These are phyloP conservation scores for Mycena olivaceomarginata DNA, from an alignment of 768 basidiomycete species.

Conservation along the genomic window DNA sequence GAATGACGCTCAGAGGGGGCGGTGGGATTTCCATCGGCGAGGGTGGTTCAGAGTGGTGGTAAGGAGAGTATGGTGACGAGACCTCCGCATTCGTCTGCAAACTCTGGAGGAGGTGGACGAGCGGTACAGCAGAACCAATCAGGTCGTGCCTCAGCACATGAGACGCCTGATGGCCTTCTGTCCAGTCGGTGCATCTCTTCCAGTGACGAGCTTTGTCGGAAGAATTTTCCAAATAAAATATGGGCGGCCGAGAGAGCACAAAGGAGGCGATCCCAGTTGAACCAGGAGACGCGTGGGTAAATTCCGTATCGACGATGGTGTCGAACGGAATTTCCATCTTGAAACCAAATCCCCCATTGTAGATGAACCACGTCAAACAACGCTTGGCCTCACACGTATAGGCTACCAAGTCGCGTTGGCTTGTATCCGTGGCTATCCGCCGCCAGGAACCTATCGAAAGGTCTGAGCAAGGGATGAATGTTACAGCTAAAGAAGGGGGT, in stretches of 20 bases:
- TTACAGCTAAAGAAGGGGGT: constrained; percentile 69
- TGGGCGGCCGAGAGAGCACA: constrained; percentile 78
- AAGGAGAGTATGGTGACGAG: constrained; percentile 59
- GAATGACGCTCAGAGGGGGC: constrained; percentile 58
- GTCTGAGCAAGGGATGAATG: constrained; percentile 85
- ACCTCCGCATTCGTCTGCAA: constrained; percentile 58
- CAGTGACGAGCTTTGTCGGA: constrained; percentile 67
- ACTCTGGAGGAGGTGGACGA: constrained; percentile 72
- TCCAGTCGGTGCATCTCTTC: constrained; percentile 86
- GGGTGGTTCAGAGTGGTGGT: constrained; percentile 57
- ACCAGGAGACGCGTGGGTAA: constrained; percentile 72
- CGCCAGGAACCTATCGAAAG: constrained; percentile 88
- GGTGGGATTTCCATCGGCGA: constrained; percentile 62
- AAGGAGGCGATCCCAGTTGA: constrained; percentile 75
- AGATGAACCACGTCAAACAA: constrained; percentile 87
- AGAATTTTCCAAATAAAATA: constrained; percentile 79
- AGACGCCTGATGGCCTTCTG: constrained; percentile 82
- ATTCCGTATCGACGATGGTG: constrained; percentile 74
- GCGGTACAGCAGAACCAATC: constrained; percentile 77
- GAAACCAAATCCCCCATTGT: constrained; percentile 82
- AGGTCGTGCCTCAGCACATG: constrained; percentile 79
- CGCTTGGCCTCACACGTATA: constrained; percentile 83
- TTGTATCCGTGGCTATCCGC: constrained; percentile 75
- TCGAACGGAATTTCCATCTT: constrained; percentile 91
- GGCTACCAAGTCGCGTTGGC: constrained; percentile 81